Percentiles rank a stretch among this genome's conserved stretches.
These are phyloP conservation scores for Fragaria vesca DNA, from an alignment of 306 rosid species.

Conservation along the genomic window DNA sequence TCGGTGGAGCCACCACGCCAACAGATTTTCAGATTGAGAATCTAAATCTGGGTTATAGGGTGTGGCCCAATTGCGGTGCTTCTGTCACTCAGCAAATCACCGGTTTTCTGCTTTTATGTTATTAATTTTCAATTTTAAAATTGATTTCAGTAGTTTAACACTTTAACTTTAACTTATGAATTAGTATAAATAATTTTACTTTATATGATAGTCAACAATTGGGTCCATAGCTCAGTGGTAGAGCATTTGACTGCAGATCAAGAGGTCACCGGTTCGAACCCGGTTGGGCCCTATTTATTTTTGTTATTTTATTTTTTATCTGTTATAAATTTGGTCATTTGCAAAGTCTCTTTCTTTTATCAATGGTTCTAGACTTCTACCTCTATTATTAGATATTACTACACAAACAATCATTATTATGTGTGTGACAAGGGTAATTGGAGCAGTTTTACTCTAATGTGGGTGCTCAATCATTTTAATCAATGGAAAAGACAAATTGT, in stretches of 20 bases:
- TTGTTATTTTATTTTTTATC: not conserved
- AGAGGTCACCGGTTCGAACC: constrained; percentile 8
- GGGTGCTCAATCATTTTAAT: too few species aligned
- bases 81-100: not conserved
- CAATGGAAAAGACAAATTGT: too few species aligned
- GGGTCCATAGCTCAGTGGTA: constrained; percentile 3
- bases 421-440: too few species aligned
- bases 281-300: not conserved
- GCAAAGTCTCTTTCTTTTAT: too few species aligned
- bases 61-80: not conserved
- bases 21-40: constrained; percentile 11
- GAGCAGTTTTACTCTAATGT: too few species aligned
- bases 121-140: not conserved
- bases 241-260: constrained; percentile 5
- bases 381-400: too few species aligned
- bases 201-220: too few species aligned
- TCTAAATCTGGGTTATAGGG: not conserved
- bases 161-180: too few species aligned
- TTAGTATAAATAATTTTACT: too few species aligned
- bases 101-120: constrained; percentile 9
- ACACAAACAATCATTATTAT: too few species aligned
- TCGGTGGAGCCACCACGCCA: constrained; percentile 10
- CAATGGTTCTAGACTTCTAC: too few species aligned
- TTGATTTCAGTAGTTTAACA: not conserved
- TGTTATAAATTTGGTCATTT: too few species aligned